Base-by-base conservation (phyloP, 1,139 yeast species). In the Suhomyces guaymorum region DNA sequence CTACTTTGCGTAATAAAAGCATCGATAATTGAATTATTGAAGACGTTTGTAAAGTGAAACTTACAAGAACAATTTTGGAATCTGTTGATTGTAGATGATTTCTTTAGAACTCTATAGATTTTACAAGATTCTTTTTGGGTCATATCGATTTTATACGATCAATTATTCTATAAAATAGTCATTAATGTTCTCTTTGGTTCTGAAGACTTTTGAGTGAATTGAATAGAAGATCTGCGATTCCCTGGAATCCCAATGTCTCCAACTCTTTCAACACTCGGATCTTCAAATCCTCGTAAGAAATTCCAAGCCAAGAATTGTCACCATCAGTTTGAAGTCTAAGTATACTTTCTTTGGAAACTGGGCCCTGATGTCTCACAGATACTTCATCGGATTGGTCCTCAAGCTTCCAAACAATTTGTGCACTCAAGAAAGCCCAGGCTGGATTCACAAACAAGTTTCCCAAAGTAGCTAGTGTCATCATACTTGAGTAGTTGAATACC, bases 371-470 rank as follows among this genome's bases (percentile, higher is more conserved):
- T 14, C 75, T 51, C 1, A 47, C 47, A 7, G 54, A 45, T 4
- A 67, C 54, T 1, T 43, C 47, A 0, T 48, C 52, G 8, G 48
- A 47, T 2, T 51, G 46, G 34, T 76, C 80, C 42, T 80, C 86
- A 8, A 78, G 43, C 2, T 53, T 48, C 59, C 80, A 61, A 9
- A 80, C 47, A 2, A 70, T 55, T 13, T 63, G 62, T 0, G 78
- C 67, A 10, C 75, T 61, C 3, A 72, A 49, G 15, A 63, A 70
- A 1, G 77, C 61, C 56, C 79, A 74, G 2, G 79, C 64, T 0
- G 88, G 82, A 16, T 77, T 64, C 35, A 77, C 73, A 39, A 78
- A 71, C 0, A 83, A 38, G 29, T 77, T 70, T 24, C 80, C 83
- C 3, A 71, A 54, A 9, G 65, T 54, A 24, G 63, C 58, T 19